Base-by-base conservation (phyloP, 1,284 basidiomycete species). In the Ceratorhiza oryzae-sativae region DNA sequence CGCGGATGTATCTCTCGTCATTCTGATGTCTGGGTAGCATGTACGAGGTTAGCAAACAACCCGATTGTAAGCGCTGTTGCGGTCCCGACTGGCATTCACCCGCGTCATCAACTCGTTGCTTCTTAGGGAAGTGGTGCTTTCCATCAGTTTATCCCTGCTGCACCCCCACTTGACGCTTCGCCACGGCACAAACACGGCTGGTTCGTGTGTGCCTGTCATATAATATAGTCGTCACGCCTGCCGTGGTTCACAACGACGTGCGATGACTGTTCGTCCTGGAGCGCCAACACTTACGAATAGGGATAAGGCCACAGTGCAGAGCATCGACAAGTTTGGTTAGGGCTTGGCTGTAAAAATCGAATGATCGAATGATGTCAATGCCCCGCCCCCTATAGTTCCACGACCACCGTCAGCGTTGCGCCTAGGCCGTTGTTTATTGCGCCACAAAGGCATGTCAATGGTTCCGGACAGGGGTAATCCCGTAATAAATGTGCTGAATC, bases 391-490 rank as follows among this genome's bases (percentile, higher is more conserved):
- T n/a, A n/a, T n/a, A 32, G 30, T 3, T 25, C 32, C 8, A 20
- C 53, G 32, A 45, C 42, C n/a, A n/a, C n/a, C n/a, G n/a, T n/a
- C n/a, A n/a, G n/a, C n/a, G n/a, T n/a, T n/a, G 15, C 53, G 20
- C 53, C 53, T 32, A 12, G 30, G 9, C 32, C 1, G 30, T 32
- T 18, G 53, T 56, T 56, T 56, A 13, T 20, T 25, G 53, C 20
- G 30, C 51, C 51, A 55, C 51, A 55, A 55, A 55, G 34, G 51
- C 51, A 23, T 18, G 13, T n/a, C n/a, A n/a, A n/a, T n/a, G n/a
- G n/a, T n/a, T n/a, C n/a, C n/a, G n/a, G n/a, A n/a, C n/a, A n/a
- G n/a, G n/a, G n/a, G n/a, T n/a, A n/a, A n/a, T n/a, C n/a, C n/a
- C n/a, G n/a, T n/a, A n/a, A n/a, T n/a, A 39, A 39, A 39, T 13